These are phyloP conservation scores for Colletotrichum sojae DNA, from an alignment of 2,329 filamentous ascomycete species.

Conservation along the genomic window DNA sequence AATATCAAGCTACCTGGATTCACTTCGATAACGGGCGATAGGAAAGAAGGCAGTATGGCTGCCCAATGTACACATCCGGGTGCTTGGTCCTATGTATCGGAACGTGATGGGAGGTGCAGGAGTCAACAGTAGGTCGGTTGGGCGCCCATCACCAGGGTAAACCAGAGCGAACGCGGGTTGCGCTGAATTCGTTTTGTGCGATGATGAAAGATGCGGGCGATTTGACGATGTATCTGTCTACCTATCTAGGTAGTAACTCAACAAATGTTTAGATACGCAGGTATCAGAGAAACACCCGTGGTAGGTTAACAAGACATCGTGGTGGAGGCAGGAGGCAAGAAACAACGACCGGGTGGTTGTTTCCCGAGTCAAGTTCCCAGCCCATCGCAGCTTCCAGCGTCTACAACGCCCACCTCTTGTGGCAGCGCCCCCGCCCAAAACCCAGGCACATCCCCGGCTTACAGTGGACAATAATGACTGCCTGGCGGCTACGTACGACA, in stretches of 20 bases:
- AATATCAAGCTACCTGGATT: constrained; percentile 4
- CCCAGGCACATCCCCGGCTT: constrained; percentile 26
- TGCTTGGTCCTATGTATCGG: not conserved
- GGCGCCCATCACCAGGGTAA: not conserved
- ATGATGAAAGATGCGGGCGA: no score
- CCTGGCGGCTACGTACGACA: constrained; percentile 35
- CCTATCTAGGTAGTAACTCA: no score
- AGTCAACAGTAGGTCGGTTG: constrained; percentile 4
- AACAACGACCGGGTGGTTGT: no score
- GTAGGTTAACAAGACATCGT: not conserved
- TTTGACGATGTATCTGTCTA: no score
- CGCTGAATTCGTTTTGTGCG: no score
- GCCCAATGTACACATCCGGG: constrained; percentile 9
- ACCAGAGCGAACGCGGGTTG: not conserved
- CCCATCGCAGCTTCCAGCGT: not conserved
- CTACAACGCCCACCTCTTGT: not conserved
- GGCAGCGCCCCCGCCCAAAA: constrained; percentile 19
- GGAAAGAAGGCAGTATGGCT: constrained; percentile 2
- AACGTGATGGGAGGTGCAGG: constrained; percentile 10
- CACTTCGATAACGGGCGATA: not conserved
- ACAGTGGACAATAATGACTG: constrained; percentile 23
- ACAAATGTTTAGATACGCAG: not conserved
- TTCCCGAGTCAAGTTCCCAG: constrained; percentile 18
- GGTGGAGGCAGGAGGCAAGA: not conserved
- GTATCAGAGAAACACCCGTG: not conserved